Percentiles rank a stretch among this genome's conserved stretches.
These are phyloP conservation scores for Spinellus fusiger DNA, from an alignment of 192 early-diverging fungal species.

Conservation along the genomic window DNA sequence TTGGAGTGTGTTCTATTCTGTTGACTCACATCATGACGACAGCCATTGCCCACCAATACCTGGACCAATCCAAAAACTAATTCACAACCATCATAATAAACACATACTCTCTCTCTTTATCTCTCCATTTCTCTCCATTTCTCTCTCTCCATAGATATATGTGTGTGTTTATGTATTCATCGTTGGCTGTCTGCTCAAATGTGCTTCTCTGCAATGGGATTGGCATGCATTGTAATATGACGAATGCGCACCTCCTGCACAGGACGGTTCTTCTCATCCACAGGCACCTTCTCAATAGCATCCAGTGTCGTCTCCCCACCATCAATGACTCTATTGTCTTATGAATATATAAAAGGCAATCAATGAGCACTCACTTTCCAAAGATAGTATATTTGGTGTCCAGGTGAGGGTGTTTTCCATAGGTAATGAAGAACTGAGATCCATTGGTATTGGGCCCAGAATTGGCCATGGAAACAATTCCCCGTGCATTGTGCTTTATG, in stretches of 20 bases:
- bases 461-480: slow-evolving; percentile 92
- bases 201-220: slow-evolving; percentile 76
- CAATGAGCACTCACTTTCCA: slow-evolving; percentile 59
- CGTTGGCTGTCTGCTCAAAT: background rate
- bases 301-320: slow-evolving; percentile 77
- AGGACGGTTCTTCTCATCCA: slow-evolving; percentile 78
- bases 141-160: background rate
- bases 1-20: too few species aligned
- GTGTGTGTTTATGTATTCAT: background rate
- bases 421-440: slow-evolving; percentile 91
- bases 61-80: background rate
- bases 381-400: slow-evolving; percentile 91
- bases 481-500: slow-evolving; percentile 76
- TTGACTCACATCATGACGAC: background rate
- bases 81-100: background rate
- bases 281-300: slow-evolving; percentile 80
- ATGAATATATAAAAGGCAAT: slow-evolving; percentile 9
- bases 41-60: background rate
- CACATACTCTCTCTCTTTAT: too few species aligned
- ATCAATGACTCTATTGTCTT: slow-evolving; percentile 72
- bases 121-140: too few species aligned
- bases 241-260: slow-evolving; percentile 69
- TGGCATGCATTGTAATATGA: slow-evolving; percentile 86
- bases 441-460: slow-evolving; percentile 84
- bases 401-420: slow-evolving; percentile 78